Conservation (phyloP, 2,329 filamentous ascomycete genomes). For the Didymella glomerata region DNA sequence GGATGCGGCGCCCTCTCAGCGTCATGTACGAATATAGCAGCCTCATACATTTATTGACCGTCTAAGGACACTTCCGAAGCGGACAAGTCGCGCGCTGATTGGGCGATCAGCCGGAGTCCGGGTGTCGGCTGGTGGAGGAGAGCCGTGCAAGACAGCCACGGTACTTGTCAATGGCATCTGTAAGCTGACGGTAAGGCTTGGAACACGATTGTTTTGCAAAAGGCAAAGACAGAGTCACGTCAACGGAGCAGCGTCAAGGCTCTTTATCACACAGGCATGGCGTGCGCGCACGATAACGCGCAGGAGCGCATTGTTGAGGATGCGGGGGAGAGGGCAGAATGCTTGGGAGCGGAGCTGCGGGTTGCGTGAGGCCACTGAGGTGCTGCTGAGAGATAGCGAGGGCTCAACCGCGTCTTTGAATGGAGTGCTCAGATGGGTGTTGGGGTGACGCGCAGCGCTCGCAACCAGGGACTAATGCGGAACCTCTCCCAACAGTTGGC, state of each 20-base stretch:
- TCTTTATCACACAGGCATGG: slow-evolving; percentile 4
- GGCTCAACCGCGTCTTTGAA: slow-evolving; percentile 26
- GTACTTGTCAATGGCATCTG: not conserved
- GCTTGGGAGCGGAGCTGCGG: slow-evolving; percentile 20
- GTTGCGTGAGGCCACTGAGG: slow-evolving; percentile 15
- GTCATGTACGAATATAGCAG: slow-evolving; percentile 12
- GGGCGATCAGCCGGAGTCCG: slow-evolving; percentile 16
- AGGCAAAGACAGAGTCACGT: not conserved
- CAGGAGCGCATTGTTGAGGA: slow-evolving; percentile 22
- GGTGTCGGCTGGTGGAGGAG: slow-evolving; percentile 15
- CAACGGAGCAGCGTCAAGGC: not conserved
- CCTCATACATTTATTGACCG: slow-evolving; percentile 2
- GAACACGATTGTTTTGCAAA: not conserved
- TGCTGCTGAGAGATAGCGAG: slow-evolving; percentile 35
- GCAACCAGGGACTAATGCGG: slow-evolving; percentile 36
- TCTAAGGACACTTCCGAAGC: slow-evolving; percentile 8
- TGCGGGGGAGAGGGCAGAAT: slow-evolving; percentile 25
- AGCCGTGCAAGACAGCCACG: slow-evolving; percentile 12
- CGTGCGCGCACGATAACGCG: slow-evolving; percentile 19
- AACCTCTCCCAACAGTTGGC: slow-evolving; percentile 31
- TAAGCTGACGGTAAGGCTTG: slow-evolving; percentile 15
- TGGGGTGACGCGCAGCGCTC: slow-evolving; percentile 25
- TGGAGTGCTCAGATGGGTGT: slow-evolving; percentile 7
- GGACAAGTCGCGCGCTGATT: slow-evolving; percentile 20
- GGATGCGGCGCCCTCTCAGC: slow-evolving; percentile 4